Evolutionary conservation across 352 stramenopile genomes (phyloP).

Genomic region (Globisporangium irregulare): DNA sequence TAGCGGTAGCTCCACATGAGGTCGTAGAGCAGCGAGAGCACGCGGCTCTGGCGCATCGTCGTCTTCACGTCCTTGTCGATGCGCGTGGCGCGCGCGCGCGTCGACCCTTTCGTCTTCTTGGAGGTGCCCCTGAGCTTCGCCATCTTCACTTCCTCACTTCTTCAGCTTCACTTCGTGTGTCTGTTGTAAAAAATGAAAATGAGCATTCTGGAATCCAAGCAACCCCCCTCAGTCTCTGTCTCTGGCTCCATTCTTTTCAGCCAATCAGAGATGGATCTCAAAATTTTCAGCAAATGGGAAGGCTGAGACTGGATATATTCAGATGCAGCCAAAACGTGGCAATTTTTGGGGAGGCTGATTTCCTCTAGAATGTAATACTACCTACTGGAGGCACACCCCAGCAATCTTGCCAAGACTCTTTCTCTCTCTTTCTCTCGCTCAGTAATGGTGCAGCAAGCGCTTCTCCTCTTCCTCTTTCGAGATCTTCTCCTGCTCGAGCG

Average conservation of each 20-base stretch:
- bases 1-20: conserved; percentile 88
- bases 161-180: neutral
- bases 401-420: too few relatives aligned
- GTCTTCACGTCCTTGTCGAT: conserved; percentile 89
- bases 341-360: neutral
- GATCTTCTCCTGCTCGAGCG: conserved; percentile 76
- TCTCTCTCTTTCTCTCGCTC: neutral
- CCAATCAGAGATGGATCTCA: neutral
- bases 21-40: conserved; percentile 78
- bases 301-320: neutral
- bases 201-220: neutral
- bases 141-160: conserved; percentile 2
- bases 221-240: neutral
- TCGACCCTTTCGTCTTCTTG: neutral
- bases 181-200: neutral
- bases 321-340: neutral
- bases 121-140: conserved; percentile 5
- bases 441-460: conserved; percentile 63
- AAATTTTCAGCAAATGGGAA: neutral
- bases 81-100: conserved; percentile 54
- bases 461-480: conserved; percentile 76
- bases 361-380: neutral
- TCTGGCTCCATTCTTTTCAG: neutral
- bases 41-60: conserved; percentile 55
- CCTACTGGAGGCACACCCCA: neutral